These are phyloP conservation scores for Cytospora piceae DNA, from an alignment of 2,329 filamentous ascomycete species.

Conservation along the genomic window DNA sequence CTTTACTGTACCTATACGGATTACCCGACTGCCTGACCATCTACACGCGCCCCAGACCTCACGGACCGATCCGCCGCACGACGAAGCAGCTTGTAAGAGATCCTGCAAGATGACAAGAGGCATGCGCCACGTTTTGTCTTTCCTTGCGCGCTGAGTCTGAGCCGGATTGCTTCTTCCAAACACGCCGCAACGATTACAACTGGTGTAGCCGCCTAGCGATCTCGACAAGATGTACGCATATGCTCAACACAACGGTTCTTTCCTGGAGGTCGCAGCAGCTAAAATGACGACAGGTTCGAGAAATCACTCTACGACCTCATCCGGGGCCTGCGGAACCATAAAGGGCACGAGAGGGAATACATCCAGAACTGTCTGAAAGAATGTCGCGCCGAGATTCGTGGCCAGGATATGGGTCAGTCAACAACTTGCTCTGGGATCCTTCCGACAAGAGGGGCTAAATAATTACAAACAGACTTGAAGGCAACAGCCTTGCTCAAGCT, in stretches of 20 bases:
- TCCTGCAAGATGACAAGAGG: conserved; percentile 26
- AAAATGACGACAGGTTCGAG: conserved; percentile 77
- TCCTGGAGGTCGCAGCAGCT: conserved; percentile 27
- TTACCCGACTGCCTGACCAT: background rate
- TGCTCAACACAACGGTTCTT: background rate
- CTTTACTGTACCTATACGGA: background rate
- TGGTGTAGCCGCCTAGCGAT: conserved; percentile 12
- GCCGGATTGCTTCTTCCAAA: conserved; percentile 11
- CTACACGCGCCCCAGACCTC: background rate
- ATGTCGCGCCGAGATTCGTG: conserved; percentile 90
- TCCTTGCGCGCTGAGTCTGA: conserved; percentile 14
- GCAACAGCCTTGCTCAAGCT: conserved; percentile 94
- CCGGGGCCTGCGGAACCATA: conserved; percentile 90
- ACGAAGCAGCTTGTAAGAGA: conserved; percentile 7
- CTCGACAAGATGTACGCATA: conserved; percentile 34
- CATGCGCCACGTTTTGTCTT: conserved; percentile 17
- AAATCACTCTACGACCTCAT: conserved; percentile 99
- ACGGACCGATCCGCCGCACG: background rate
- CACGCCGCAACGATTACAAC: conserved; percentile 13
- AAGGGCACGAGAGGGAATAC: conserved; percentile 92
- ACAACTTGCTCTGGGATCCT: background rate
- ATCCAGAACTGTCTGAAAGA: conserved; percentile 92
- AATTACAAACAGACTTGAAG: conserved; percentile 72
- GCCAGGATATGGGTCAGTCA: conserved; percentile 83
- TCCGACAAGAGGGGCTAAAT: background rate